phyloP scores from a whole-genome alignment of 257 asterid genomes.

The Primulina tabacum region DNA sequence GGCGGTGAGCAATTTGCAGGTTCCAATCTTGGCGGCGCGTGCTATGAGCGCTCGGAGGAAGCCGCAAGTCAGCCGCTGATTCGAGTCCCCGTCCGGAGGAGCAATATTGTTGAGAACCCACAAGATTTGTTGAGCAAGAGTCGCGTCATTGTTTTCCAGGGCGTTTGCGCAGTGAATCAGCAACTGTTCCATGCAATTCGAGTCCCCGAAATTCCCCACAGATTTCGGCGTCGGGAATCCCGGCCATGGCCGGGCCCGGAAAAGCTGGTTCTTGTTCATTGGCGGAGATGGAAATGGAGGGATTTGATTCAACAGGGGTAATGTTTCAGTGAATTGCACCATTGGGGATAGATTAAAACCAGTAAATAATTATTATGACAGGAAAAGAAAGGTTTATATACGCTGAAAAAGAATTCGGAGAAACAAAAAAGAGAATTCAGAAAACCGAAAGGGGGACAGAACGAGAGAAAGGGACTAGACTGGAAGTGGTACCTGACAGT shows the following conservation, averaged over 20 bases:
- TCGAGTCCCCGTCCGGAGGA: slow-evolving; percentile 91
- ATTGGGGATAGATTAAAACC: slow-evolving; percentile 21
- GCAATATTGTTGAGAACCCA: slow-evolving; percentile 98
- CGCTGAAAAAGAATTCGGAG: not conserved
- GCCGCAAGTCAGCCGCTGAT: slow-evolving; percentile 80
- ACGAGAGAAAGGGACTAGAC: slow-evolving; percentile 74
- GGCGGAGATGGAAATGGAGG: slow-evolving; percentile 32
- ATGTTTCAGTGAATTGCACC: slow-evolving; percentile 70
- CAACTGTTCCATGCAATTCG: slow-evolving; percentile 90
- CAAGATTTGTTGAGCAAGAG: slow-evolving; percentile 82
- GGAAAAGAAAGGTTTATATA: not conserved
- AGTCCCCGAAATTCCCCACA: slow-evolving; percentile 49
- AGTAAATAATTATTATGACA: not conserved
- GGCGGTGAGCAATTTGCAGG: slow-evolving; percentile 61
- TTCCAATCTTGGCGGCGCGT: slow-evolving; percentile 69
- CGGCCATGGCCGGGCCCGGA: slow-evolving; percentile 51
- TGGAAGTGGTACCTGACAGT: slow-evolving; percentile 65
- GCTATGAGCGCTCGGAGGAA: slow-evolving; percentile 83
- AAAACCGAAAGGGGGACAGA: slow-evolving; percentile 25
- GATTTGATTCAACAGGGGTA: slow-evolving; percentile 37
- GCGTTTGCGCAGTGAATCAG: slow-evolving; percentile 87
- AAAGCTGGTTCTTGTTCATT: slow-evolving; percentile 38
- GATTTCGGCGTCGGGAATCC: slow-evolving; percentile 59
- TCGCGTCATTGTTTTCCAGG: slow-evolving; percentile 81
- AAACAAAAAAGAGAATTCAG: slow-evolving; percentile 6